Conservation (phyloP, 1,139 yeast species). For the Candida albicans region DNA sequence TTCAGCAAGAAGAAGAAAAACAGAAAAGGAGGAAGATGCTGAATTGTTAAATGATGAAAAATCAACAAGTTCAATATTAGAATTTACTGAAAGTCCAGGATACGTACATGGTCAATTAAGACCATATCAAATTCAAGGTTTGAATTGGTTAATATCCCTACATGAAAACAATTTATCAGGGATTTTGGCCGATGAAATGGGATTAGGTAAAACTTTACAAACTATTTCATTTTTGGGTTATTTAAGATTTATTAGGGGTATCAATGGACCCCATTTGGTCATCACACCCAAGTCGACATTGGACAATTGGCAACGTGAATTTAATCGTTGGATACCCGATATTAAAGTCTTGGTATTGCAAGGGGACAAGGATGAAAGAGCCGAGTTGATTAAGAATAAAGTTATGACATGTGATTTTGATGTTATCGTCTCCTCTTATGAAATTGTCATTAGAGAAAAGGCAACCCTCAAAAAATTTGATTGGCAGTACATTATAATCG, state of each 20-base stretch:
- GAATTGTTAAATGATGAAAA: constrained; percentile 60
- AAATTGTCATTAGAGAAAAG: constrained; percentile 75
- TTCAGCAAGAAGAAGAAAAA: constrained; percentile 50
- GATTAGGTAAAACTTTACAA: constrained; percentile 92
- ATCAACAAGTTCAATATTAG: constrained; percentile 43
- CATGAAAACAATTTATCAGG: constrained; percentile 87
- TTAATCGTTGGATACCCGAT: constrained; percentile 77
- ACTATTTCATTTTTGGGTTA: constrained; percentile 83
- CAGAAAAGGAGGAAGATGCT: constrained; percentile 72
- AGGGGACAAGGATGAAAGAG: constrained; percentile 71
- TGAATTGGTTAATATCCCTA: constrained; percentile 85
- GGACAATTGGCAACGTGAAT: constrained; percentile 80
- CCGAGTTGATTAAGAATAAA: constrained; percentile 48
- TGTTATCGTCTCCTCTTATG: constrained; percentile 72
- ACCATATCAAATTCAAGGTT: constrained; percentile 89
- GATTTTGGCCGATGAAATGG: constrained; percentile 97
- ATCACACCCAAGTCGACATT: constrained; percentile 78
- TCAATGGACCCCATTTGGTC: constrained; percentile 72
- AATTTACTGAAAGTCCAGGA: constrained; percentile 65
- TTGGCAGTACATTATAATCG: constrained; percentile 76
- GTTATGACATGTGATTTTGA: constrained; percentile 67
- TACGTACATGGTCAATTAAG: constrained; percentile 64
- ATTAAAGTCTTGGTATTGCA: constrained; percentile 66
- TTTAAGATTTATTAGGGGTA: constrained; percentile 56
- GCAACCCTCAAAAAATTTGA: constrained; percentile 59